Base-by-base conservation (phyloP, 106 monocot species). In the Agapanthus africanus region DNA sequence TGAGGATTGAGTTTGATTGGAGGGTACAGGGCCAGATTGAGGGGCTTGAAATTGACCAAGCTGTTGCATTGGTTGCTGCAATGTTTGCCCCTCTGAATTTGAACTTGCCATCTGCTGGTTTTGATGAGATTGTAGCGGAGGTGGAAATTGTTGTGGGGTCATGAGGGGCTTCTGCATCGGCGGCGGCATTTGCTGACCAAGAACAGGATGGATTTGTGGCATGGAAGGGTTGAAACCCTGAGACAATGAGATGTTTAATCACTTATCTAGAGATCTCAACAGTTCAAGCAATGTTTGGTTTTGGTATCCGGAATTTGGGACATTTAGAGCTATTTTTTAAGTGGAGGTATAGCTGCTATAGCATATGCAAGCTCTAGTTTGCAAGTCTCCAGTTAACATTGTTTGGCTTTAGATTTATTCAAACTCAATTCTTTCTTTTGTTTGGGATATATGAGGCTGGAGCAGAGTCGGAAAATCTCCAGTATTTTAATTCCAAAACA, bases 171-270 rank as follows among this genome's bases (percentile, higher is more conserved):
- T 99, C 56, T 92, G 87, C 39, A 93, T 47, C 46, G 13, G 47
- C 40, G 88, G 59, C 30, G 78, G 77, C 68, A 75, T 77, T 72
- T 87, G 87, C 69, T 82, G 90, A 26, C 87, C 82, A 59, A 70
- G 59, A 40, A 68, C 36, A 44, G 81, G 56, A 50, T 72, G 68
- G 13, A 70, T 32, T 79, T 91, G 86, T 42, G 65, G 61, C 70
- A 81, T 63, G 8, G 86, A 67, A 41, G 80, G 74, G 64, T 82
- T 82, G 51, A 84, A 80, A 46, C 72, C 84, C 89, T 92, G 59
- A 21, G 25, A 40, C 30, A 36, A 33, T 50, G 35, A 54, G 35
- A 69, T 10, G 47, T 66, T 49, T 38, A 37, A 34, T n/a, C 38
- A 16, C 22, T 37, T 19, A 39, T 18, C 9, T 30, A 33, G 33